Evolutionary conservation across 495 filamentous ascomycete genomes (phyloP), one percentile per base, ranked within the genome.

Genomic region (Tuber calosporum): DNA sequence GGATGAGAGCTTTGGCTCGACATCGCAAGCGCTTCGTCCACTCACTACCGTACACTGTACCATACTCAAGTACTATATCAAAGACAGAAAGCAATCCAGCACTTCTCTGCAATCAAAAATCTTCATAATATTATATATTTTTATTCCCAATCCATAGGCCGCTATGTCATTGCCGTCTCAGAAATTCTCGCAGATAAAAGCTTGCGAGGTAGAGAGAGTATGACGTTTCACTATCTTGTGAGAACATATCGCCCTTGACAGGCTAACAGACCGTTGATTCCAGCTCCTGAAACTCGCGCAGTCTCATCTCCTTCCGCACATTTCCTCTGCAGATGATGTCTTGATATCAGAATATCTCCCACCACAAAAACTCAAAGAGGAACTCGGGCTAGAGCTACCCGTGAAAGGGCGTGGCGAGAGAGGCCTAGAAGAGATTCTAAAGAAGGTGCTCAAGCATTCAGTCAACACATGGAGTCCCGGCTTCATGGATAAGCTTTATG

Each of bases 381-480:
- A 90, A 34, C 85, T 97, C 34, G 83, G 89, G 26, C 82, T 96
- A 26, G 81, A 86, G 13, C 83, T 97, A 9, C 92, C 93, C 1
- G 82, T 84, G 19, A 80, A 84, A 45, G 91, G 90, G 15, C 83
- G 84, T 45, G 92, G 91, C 2, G 89, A 90, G 79, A 88, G 91
- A 20, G 93, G 93, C 0, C 81, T 97, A 69, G 82, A 94, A 34
- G 81, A 87, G 36, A 83, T 87, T 4, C 85, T 94, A 39, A 83
- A 88, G 74, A 86, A 88, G 77, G 84, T 96, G 42, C 85, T 97
- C 70, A 85, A 87, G 70, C 92, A 95, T 84, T 91, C 89, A 68
- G 94, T 97, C 79, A 98, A 98, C 83, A 97, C 94, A 42, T 98
- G 94, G 94, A 90, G 94, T 82, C 92, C 94, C 80, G 95, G 94